A percentile compares a stretch with the other conserved stretches of the same genome.
Conservation (phyloP, 495 filamentous ascomycete genomes). For the Sporormia fimetaria region DNA sequence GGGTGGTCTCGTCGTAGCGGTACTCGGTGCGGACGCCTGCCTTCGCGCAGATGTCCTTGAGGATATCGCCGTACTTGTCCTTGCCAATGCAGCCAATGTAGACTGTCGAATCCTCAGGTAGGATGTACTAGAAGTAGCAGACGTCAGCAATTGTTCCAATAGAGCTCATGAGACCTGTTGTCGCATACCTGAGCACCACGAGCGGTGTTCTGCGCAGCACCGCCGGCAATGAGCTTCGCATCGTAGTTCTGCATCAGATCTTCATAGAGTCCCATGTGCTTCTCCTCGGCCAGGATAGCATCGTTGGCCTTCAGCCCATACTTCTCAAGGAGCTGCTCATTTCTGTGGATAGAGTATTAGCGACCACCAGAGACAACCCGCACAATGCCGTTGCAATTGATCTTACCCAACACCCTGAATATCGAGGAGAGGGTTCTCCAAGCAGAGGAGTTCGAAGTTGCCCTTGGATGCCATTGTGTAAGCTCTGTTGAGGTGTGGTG, state of each 20-base stretch:
- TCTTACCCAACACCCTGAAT: slow-evolving; percentile 73
- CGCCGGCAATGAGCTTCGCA: slow-evolving; percentile 89
- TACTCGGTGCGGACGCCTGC: slow-evolving; percentile 88
- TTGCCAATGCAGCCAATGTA: slow-evolving; percentile 88
- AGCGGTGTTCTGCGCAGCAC: slow-evolving; percentile 96
- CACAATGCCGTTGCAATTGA: slow-evolving; percentile 2
- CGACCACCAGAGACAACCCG: background rate
- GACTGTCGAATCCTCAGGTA: slow-evolving; percentile 72
- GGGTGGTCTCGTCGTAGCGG: slow-evolving; percentile 65
- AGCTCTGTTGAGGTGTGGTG: background rate
- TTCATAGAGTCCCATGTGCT: slow-evolving; percentile 82
- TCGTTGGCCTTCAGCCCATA: slow-evolving; percentile 92
- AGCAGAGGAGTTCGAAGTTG: slow-evolving; percentile 72
- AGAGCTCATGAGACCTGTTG: background rate
- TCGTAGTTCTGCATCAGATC: slow-evolving; percentile 77
- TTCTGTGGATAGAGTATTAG: slow-evolving; percentile 33
- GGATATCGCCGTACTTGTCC: slow-evolving; percentile 80
- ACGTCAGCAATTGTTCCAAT: background rate
- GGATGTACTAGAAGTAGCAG: slow-evolving; percentile 57
- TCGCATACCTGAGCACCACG: slow-evolving; percentile 66
- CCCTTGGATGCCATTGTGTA: slow-evolving; percentile 54
- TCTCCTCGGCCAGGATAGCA: slow-evolving; percentile 87
- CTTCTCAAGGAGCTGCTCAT: slow-evolving; percentile 72
- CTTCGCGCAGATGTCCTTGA: slow-evolving; percentile 65
- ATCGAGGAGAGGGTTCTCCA: slow-evolving; percentile 96